These are phyloP conservation scores for Candida taoyuanica DNA, from an alignment of 805 yeast species.

Conservation along the genomic window DNA sequence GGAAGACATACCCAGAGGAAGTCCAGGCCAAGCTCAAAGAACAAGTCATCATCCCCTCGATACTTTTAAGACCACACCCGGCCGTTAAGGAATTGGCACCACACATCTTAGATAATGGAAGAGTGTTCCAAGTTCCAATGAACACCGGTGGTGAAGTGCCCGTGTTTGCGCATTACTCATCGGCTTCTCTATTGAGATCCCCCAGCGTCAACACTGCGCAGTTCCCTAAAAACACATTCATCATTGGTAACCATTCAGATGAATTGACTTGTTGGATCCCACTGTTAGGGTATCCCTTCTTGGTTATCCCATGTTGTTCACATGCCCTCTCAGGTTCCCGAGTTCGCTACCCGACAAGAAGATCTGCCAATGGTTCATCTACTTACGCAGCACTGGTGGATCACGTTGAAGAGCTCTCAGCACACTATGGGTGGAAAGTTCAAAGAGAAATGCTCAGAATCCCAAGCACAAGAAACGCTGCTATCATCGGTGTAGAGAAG, in stretches of 20 bases:
- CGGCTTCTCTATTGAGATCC: constrained; percentile 42
- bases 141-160: constrained; percentile 34
- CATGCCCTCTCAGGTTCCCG: constrained; percentile 78
- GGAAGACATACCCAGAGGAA: constrained; percentile 69
- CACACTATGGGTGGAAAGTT: constrained; percentile 73
- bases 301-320: constrained; percentile 95
- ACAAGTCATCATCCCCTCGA: constrained; percentile 78
- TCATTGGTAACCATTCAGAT: constrained; percentile 94
- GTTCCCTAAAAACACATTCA: constrained; percentile 66
- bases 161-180: constrained; percentile 46
- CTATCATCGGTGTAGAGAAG: constrained; percentile 65
- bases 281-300: constrained; percentile 74
- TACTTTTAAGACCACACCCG: constrained; percentile 67
- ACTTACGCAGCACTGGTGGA: constrained; percentile 84
- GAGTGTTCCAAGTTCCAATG: constrained; percentile 45
- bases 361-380: constrained; percentile 40
- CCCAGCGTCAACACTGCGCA: constrained; percentile 57
- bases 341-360: constrained; percentile 54
- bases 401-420: constrained; percentile 69
- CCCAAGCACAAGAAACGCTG: constrained; percentile 92
- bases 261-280: constrained; percentile 97
- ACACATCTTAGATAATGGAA: constrained; percentile 53
- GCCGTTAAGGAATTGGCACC: constrained; percentile 50
- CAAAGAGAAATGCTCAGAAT: constrained; percentile 85
- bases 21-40: constrained; percentile 59